Conservation (phyloP, 495 filamentous ascomycete genomes). For the Daldinia childiae region DNA sequence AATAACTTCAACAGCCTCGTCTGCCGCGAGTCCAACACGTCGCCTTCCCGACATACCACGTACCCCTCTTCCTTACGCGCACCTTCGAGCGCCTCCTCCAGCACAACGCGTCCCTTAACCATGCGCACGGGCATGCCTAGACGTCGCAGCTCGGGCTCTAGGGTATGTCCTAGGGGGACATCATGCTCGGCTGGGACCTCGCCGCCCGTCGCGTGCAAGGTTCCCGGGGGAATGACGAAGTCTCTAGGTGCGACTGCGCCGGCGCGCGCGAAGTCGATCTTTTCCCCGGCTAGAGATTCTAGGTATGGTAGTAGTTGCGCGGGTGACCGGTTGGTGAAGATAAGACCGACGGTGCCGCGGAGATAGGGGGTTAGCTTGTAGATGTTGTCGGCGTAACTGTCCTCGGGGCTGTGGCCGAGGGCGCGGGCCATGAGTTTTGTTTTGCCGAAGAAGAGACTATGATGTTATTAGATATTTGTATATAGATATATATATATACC, state of each 20-base stretch:
- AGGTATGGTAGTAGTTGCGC: constrained; percentile 73
- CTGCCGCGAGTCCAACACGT: constrained; percentile 85
- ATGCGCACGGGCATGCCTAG: constrained; percentile 89
- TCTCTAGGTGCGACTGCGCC: constrained; percentile 76
- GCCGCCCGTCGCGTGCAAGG: constrained; percentile 77
- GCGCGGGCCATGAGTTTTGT: constrained; percentile 98
- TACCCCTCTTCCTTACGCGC: constrained; percentile 58
- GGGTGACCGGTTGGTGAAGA: constrained; percentile 83
- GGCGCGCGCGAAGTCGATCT: constrained; percentile 86
- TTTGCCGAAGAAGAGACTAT: constrained; percentile 95
- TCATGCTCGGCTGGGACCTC: constrained; percentile 83
- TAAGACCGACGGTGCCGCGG: constrained; percentile 82
- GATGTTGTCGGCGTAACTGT: constrained; percentile 78
- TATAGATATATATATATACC: background rate
- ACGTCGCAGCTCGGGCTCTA: constrained; percentile 87
- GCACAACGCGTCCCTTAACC: constrained; percentile 84
- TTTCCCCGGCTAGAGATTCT: constrained; percentile 62
- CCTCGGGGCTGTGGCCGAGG: constrained; percentile 76
- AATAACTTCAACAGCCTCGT: constrained; percentile 95
- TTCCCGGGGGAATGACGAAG: constrained; percentile 80
- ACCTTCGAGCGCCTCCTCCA: constrained; percentile 66
- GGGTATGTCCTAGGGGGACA: constrained; percentile 82
- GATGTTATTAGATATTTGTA: background rate
- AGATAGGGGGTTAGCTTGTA: constrained; percentile 75
- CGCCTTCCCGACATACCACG: constrained; percentile 80